Evolutionary conservation across 2,329 filamentous ascomycete species (phyloP).

Genomic region (Trichoderma afroharzianum): DNA sequence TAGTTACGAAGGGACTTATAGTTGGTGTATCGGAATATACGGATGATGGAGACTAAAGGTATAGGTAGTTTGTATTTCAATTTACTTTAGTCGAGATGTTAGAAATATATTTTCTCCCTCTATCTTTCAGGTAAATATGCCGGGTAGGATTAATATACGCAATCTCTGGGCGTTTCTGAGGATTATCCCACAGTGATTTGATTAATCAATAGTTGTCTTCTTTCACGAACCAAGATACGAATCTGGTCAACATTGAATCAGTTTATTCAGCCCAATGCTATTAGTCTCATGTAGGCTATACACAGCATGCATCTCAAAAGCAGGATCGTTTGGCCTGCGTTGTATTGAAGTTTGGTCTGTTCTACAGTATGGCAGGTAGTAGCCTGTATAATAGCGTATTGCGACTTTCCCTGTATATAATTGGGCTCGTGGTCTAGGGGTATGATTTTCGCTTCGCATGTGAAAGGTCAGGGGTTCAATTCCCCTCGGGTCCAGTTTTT

Average conservation of each 20-base stretch:
- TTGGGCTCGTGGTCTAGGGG: constrained; percentile 13
- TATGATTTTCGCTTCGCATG: constrained; percentile 16
- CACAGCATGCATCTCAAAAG: not conserved
- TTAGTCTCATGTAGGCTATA: not conserved
- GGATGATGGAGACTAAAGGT: not conserved
- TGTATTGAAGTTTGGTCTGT: not conserved
- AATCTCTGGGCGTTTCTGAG: not conserved
- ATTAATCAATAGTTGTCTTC: not conserved
- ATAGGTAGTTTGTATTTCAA: not conserved
- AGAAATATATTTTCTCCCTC: not conserved
- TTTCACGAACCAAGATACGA: not conserved
- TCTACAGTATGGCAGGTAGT: not conserved
- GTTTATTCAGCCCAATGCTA: not conserved
- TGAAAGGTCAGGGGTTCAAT: constrained; percentile 15
- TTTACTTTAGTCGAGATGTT: not conserved
- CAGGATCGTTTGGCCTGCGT: not conserved
- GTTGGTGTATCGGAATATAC: not conserved
- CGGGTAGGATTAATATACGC: not conserved
- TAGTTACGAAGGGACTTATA: not conserved
- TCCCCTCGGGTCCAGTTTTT: constrained; percentile 10
- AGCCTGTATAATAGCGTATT: not conserved
- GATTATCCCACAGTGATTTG: not conserved
- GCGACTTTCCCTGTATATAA: accelerated
- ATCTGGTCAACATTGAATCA: not conserved
- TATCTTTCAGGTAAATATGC: not conserved